Evolutionary conservation across 192 early-diverging fungal genomes (phyloP).

Genomic region (Coemansia sp.): DNA sequence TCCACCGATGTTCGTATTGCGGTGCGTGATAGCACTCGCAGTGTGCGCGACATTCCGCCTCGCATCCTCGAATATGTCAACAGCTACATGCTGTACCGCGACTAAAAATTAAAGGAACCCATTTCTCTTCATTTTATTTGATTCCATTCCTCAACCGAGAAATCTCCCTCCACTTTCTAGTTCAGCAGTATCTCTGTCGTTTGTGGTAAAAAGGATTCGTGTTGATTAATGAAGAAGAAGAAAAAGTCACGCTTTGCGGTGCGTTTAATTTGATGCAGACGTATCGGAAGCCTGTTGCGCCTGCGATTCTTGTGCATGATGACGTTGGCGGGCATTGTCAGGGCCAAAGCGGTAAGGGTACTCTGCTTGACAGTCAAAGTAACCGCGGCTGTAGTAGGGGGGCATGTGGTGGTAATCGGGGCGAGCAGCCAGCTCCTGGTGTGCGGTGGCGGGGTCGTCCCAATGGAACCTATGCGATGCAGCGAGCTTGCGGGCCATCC

Average conservation of each 20-base stretch:
- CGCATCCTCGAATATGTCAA: conserved; percentile 48
- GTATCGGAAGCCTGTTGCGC: background rate
- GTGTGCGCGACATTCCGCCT: conserved; percentile 47
- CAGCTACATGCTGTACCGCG: conserved; percentile 35
- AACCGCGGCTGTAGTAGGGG: background rate
- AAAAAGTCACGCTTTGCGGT: background rate
- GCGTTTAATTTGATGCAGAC: conserved; percentile 1
- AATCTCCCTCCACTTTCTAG: too few relatives aligned
- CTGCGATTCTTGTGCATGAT: background rate
- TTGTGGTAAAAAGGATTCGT: too few relatives aligned
- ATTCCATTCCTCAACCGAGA: too few relatives aligned
- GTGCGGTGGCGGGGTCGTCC: background rate
- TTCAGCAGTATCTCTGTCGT: too few relatives aligned
- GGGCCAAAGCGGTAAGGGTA: background rate
- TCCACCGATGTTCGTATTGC: conserved; percentile 40
- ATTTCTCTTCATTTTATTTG: background rate
- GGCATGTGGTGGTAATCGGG: background rate
- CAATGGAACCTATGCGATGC: conserved; percentile 25
- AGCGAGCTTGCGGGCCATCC: conserved; percentile 26
- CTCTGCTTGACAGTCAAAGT: background rate
- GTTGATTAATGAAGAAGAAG: background rate
- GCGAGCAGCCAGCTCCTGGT: background rate
- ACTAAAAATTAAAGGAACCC: background rate
- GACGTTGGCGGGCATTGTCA: background rate
- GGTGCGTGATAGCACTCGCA: conserved; percentile 35